A percentile compares a stretch with the other conserved stretches of the same genome.
These are phyloP conservation scores for Aspergillus quadrilineatus DNA, from an alignment of 2,329 filamentous ascomycete species.

Conservation along the genomic window DNA sequence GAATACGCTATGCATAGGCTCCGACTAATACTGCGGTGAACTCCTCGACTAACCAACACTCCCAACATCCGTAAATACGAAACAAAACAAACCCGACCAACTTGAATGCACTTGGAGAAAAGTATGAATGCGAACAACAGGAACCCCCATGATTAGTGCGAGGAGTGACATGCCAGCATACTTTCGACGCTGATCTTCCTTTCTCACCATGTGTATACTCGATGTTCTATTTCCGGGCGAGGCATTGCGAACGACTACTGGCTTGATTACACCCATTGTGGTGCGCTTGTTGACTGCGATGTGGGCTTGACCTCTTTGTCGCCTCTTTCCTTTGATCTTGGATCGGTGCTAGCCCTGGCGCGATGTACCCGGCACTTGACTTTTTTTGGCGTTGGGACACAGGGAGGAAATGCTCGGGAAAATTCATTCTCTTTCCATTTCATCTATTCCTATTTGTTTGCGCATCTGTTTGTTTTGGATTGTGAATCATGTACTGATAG, in stretches of 20 bases:
- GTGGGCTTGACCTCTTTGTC: slow-evolving; percentile 7
- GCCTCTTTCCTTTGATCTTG: slow-evolving; percentile 4
- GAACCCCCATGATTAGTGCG: background rate
- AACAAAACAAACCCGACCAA: background rate
- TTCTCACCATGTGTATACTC: slow-evolving; percentile 15
- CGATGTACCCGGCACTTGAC: slow-evolving; percentile 12
- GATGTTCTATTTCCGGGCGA: slow-evolving; percentile 8
- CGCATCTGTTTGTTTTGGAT: slow-evolving; percentile 10
- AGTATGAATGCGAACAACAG: background rate
- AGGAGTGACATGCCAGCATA: slow-evolving; percentile 2
- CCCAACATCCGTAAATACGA: background rate
- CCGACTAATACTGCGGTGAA: background rate
- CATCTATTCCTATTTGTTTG: slow-evolving; percentile 12
- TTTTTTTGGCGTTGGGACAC: slow-evolving; percentile 18
- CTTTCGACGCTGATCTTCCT: slow-evolving; percentile 7
- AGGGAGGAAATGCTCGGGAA: slow-evolving; percentile 9
- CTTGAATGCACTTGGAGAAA: background rate
- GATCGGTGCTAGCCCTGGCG: slow-evolving; percentile 6
- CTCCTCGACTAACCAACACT: background rate
- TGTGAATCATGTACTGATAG: slow-evolving; percentile 17
- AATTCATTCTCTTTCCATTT: slow-evolving; percentile 19
- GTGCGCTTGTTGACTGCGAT: slow-evolving; percentile 3
- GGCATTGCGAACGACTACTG: slow-evolving; percentile 9
- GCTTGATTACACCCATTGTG: slow-evolving; percentile 8
- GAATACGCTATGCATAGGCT: slow-evolving; percentile 13